Evolutionary conservation across 176 grass and related monocot species (phyloP).

Genomic region (Juncus effusus): DNA sequence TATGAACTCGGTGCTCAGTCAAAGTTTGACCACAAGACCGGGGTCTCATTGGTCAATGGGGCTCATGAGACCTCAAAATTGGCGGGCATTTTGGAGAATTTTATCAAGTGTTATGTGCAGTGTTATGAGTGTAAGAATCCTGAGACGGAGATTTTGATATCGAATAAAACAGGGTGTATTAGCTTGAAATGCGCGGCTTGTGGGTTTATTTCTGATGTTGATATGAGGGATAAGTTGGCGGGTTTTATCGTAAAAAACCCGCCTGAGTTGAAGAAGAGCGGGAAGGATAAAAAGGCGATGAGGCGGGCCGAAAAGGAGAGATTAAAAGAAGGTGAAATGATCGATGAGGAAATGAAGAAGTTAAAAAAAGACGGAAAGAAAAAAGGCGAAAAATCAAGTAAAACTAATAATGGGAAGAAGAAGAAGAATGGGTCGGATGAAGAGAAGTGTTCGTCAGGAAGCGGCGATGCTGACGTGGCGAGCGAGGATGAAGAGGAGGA

Average conservation of each 20-base stretch:
- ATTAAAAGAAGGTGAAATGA: slow-evolving; percentile 66
- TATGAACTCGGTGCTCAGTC: slow-evolving; percentile 65
- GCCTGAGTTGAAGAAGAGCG: slow-evolving; percentile 64
- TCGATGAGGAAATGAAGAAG: slow-evolving; percentile 86
- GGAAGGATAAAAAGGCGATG: slow-evolving; percentile 72
- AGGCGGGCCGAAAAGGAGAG: slow-evolving; percentile 84
- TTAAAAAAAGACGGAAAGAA: slow-evolving; percentile 75
- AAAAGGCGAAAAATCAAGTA: slow-evolving; percentile 31
- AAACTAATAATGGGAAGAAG: slow-evolving; percentile 29
- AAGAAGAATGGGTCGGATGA: slow-evolving; percentile 56
- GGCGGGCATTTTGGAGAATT: slow-evolving; percentile 73
- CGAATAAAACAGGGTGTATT: slow-evolving; percentile 48
- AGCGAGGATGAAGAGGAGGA: slow-evolving; percentile 41
- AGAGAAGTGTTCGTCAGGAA: slow-evolving; percentile 48
- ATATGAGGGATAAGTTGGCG: slow-evolving; percentile 72
- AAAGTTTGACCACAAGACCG: slow-evolving; percentile 61
- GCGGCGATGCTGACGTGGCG: slow-evolving; percentile 35
- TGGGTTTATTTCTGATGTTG: slow-evolving; percentile 72
- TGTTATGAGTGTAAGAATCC: slow-evolving; percentile 79
- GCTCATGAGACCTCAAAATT: slow-evolving; percentile 78
- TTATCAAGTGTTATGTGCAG: slow-evolving; percentile 87
- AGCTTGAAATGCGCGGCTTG: slow-evolving; percentile 84
- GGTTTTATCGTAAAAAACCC: slow-evolving; percentile 73
- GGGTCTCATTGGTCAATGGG: slow-evolving; percentile 57
- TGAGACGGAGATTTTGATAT: slow-evolving; percentile 75